Percentiles rank a stretch among this genome's conserved stretches.
phyloP scores from a whole-genome alignment of 1,284 basidiomycete genomes.

The Ceratobasidium sp. region DNA sequence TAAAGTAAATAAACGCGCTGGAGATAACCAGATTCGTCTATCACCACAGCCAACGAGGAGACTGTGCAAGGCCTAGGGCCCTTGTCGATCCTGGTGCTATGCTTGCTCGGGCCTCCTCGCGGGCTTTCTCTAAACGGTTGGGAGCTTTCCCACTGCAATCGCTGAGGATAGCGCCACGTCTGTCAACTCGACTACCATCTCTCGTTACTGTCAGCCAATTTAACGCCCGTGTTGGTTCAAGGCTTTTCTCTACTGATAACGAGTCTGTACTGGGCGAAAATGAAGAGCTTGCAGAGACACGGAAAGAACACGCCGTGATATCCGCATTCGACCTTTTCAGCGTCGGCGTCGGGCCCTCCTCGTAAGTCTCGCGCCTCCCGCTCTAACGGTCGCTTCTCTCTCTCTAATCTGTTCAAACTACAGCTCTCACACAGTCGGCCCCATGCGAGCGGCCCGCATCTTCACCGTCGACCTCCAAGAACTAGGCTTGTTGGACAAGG shows the following conservation, averaged over 20 bases:
- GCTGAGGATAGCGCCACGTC: not conserved
- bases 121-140: not conserved
- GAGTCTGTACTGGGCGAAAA: not conserved
- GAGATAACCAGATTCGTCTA: no score
- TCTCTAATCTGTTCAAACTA: constrained; percentile 52
- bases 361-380: constrained; percentile 47
- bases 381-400: constrained; percentile 51
- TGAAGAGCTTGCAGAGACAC: not conserved
- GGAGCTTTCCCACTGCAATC: not conserved
- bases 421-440: constrained; percentile 82
- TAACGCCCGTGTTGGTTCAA: not conserved
- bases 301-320: constrained; percentile 88
- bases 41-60: no score
- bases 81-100: not conserved
- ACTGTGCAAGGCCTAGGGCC: no score
- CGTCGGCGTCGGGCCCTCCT: constrained; percentile 70
- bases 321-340: constrained; percentile 94
- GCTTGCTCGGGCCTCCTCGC: constrained; percentile 8
- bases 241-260: not conserved
- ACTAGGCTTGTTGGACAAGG: constrained; percentile 76
- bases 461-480: constrained; percentile 83
- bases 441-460: constrained; percentile 91
- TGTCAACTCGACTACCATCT: not conserved
- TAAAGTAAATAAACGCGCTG: no score
- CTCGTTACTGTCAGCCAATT: not conserved